A percentile compares a stretch with the other conserved stretches of the same genome.
phyloP scores from a whole-genome alignment of 139 green algal species.

The Desmodesmus armatus region DNA sequence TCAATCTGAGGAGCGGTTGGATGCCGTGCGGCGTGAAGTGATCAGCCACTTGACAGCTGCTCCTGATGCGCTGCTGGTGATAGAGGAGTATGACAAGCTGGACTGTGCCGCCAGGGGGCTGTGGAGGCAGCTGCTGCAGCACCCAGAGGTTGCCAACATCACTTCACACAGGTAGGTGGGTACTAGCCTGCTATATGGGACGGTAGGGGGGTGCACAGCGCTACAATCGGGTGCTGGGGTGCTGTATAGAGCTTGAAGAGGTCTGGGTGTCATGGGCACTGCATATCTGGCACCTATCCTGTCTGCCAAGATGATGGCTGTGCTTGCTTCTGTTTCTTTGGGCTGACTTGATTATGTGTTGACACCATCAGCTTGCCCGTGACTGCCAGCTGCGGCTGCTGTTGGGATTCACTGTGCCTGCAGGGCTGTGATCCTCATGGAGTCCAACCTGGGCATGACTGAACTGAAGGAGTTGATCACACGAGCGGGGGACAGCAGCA shows the following conservation, averaged over 20 bases:
- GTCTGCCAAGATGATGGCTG: too few relatives aligned
- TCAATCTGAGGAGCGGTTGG: slow-evolving; percentile 72
- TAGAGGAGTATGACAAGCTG: slow-evolving; percentile 98
- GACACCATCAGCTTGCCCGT: background rate
- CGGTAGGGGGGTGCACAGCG: too few relatives aligned
- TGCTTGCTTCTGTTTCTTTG: too few relatives aligned
- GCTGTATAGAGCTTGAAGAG: too few relatives aligned
- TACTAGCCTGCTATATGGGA: background rate
- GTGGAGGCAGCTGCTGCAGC: slow-evolving; percentile 83
- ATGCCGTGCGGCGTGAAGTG: slow-evolving; percentile 61
- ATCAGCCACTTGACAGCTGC: slow-evolving; percentile 52
- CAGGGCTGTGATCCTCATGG: slow-evolving; percentile 87
- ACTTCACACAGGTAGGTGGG: slow-evolving; percentile 56
- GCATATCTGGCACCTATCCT: too few relatives aligned
- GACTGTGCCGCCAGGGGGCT: slow-evolving; percentile 80
- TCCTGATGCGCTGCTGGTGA: slow-evolving; percentile 85
- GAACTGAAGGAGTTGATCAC: slow-evolving; percentile 78
- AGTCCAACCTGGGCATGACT: slow-evolving; percentile 89
- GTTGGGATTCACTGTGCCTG: background rate
- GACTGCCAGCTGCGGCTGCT: background rate
- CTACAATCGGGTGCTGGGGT: too few relatives aligned
- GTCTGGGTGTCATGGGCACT: too few relatives aligned
- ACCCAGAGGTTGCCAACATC: slow-evolving; percentile 69
- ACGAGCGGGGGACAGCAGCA: slow-evolving; percentile 51
- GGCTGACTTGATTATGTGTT: too few relatives aligned